phyloP scores from a whole-genome alignment of 345 rosid genomes.

The Heritiera littoralis region DNA sequence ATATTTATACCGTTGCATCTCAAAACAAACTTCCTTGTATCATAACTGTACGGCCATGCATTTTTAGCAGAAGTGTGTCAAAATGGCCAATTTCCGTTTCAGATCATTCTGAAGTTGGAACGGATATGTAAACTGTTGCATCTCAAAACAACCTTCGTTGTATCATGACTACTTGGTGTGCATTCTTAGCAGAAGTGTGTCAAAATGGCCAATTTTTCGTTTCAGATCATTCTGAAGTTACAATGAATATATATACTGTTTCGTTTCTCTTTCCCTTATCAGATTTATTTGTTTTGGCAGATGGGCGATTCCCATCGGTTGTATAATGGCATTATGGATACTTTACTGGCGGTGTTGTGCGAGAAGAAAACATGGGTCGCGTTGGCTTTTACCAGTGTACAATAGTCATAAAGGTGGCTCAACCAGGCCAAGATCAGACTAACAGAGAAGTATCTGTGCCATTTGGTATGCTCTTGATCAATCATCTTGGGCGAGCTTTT shows the following conservation, averaged over 20 bases:
- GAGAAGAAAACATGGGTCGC: constrained; percentile 68
- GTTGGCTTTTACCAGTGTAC: constrained; percentile 76
- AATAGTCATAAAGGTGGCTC: constrained; percentile 53
- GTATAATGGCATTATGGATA: constrained; percentile 47
- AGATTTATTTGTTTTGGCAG: constrained; percentile 37
- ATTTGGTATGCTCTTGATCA: constrained; percentile 21
- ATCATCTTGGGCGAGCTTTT: constrained; percentile 35
- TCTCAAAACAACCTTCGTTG: too few species aligned
- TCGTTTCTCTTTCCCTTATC: background rate
- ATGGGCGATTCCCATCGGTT: constrained; percentile 85
- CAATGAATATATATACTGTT: background rate
- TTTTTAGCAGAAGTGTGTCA: too few species aligned
- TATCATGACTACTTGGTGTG: too few species aligned
- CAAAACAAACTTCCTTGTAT: too few species aligned
- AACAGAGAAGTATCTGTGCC: constrained; percentile 14
- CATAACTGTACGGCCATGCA: too few species aligned
- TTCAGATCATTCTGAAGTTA: background rate
- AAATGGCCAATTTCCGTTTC: too few species aligned
- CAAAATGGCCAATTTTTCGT: too few species aligned
- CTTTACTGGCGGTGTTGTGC: constrained; percentile 87
- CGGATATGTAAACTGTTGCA: too few species aligned
- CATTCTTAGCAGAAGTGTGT: too few species aligned
- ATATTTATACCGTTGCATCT: background rate
- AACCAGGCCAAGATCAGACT: constrained; percentile 78
- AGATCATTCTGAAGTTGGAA: too few species aligned